Conservation (phyloP, 169 alveolate species). For the Cryptosporidium viatorum region DNA sequence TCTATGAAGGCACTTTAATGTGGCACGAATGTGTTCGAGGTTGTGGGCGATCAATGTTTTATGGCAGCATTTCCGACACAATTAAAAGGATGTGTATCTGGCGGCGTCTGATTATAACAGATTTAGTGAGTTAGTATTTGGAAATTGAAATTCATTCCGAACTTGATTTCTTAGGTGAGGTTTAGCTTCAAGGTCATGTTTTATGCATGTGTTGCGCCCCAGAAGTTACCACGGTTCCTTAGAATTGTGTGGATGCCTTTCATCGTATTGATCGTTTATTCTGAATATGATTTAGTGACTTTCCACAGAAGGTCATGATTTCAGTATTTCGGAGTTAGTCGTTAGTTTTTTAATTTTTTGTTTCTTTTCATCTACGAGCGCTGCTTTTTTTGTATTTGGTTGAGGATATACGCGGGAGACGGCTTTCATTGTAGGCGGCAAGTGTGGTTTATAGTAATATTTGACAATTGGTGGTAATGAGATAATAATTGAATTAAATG, state of each 20-base stretch:
- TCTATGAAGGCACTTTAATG: no score
- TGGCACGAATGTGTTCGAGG: not conserved
- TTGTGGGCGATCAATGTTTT: no score
- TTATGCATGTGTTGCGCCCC: not conserved
- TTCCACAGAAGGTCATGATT: no score
- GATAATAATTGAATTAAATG: not conserved
- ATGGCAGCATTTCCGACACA: not conserved
- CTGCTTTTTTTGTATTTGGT: not conserved
- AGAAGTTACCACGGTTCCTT: no score
- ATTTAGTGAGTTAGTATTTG: not conserved
- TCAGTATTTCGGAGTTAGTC: no score
- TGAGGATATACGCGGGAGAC: not conserved
- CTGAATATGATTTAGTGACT: no score
- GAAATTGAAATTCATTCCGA: not conserved
- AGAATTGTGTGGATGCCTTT: no score
- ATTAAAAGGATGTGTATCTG: not conserved
- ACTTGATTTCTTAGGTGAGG: not conserved
- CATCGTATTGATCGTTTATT: no score
- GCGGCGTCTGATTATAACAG: not conserved
- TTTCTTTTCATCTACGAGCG: not conserved
- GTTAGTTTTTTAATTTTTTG: no score
- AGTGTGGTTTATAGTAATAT: constrained; percentile 14
- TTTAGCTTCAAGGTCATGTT: not conserved
- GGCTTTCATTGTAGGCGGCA: not conserved
- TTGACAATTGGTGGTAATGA: constrained; percentile 6